Evolutionary conservation across 2,329 filamentous ascomycete species (phyloP), one percentile per base, ranked within the genome.

Genomic region (Calonectria hawksworthii): DNA sequence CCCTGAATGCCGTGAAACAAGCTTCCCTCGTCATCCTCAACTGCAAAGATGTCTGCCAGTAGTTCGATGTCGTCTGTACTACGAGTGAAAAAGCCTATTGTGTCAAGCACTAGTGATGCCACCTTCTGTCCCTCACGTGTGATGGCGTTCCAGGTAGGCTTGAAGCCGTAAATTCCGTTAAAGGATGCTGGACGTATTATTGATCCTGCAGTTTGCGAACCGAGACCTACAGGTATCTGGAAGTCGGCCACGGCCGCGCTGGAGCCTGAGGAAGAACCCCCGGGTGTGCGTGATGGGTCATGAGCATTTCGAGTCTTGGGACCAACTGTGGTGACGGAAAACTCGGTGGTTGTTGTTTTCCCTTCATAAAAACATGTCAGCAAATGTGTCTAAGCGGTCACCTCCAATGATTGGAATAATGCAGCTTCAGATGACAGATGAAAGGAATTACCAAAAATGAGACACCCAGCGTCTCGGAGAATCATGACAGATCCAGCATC

Each of bases 191-290:
- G 93, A 0, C 92, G 88, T 52, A 94, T 90, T 0, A 87, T 90
- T 71, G 90, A 92, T 0, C 93, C 93, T 2, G 90, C 90, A 0
- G 93, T 95, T 79, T 94, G 93, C 0, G 92, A 93, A 0, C 92
- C 93, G 0, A 94, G 84, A 0, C 85, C 89, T 13, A 94, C 78
- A 0, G 92, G 90, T 0, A 88, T 89, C 76, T 94, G 93, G 66
- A 89, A 89, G 75, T 94, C 93, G 13, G 86, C 92, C 0, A 94
- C 92, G 0, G 91, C 92, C 0, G 93, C 92, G 0, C 87, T 93
- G 0, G 92, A 94, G 0, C 93, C 93, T 0, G 92, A 91, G 0
- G 92, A 94, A 0, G 92, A 94, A 28, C 80, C 80, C 1, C 79
- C 79, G 26, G 92, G 81, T 18, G 92, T 94, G 6, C 93, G 88